phyloP scores from a whole-genome alignment of 1,284 basidiomycete species.

The Kalmanozyma brasiliensis region DNA sequence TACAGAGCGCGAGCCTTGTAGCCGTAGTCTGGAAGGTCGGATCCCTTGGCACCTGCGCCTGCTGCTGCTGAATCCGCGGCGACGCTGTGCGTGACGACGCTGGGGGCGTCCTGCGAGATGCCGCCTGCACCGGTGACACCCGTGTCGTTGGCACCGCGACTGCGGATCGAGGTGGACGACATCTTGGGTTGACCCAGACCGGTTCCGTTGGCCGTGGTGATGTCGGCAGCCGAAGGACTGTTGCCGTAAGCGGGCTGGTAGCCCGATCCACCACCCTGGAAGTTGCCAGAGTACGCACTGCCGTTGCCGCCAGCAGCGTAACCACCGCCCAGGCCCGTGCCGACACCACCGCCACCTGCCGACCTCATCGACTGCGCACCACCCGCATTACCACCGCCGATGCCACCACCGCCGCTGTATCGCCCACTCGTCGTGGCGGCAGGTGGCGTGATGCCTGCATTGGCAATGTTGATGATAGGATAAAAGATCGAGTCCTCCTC shows the following conservation, averaged over 20 bases:
- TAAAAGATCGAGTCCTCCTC: constrained; percentile 89
- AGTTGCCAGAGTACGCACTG: constrained; percentile 38
- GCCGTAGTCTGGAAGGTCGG: constrained; percentile 51
- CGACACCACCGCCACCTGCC: constrained; percentile 24
- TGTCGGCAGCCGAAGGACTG: constrained; percentile 60
- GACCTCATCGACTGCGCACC: constrained; percentile 34
- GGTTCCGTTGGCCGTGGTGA: constrained; percentile 50
- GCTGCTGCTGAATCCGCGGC: constrained; percentile 10
- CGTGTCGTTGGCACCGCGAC: constrained; percentile 21
- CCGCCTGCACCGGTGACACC: constrained; percentile 10
- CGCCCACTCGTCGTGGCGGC: constrained; percentile 71
- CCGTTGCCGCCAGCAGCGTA: constrained; percentile 46
- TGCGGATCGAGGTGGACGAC: constrained; percentile 36
- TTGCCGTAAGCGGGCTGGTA: constrained; percentile 63
- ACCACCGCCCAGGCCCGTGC: constrained; percentile 21
- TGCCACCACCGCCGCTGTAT: constrained; percentile 23
- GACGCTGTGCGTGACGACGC: constrained; percentile 33
- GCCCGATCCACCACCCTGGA: constrained; percentile 29
- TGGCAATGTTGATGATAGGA: constrained; percentile 86
- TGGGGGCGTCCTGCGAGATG: constrained; percentile 28
- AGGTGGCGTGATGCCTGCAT: constrained; percentile 83
- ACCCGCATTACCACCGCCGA: too few relatives aligned
- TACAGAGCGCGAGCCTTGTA: constrained; percentile 89
- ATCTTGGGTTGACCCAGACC: constrained; percentile 38
- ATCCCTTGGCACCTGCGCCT: constrained; percentile 7